Evolutionary conservation across 2,329 filamentous ascomycete genomes (phyloP), one percentile per base, ranked within the genome.

Genomic region (Juglanconis juglandina): DNA sequence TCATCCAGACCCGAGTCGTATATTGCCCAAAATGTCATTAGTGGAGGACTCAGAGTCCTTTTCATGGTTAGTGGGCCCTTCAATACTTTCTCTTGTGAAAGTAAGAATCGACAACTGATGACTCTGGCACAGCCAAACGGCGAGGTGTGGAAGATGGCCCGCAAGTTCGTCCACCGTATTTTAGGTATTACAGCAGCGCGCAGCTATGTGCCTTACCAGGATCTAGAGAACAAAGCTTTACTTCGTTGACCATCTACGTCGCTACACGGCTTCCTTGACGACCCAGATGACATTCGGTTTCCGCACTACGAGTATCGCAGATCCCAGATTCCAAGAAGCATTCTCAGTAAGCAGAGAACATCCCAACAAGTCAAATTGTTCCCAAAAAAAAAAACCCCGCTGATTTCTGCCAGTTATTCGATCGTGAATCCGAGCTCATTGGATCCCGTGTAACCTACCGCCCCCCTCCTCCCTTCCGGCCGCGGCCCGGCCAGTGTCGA

Each of bases 191-290:
- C 71, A 0, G 73, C 75, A 1, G 75, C 79, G 3, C 75, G 73
- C 56, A 70, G 71, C 8, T 87, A 86, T 60, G 74, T 84, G 2
- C 76, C 79, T 2, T 85, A 84, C 63, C 82, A 85, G 64, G 76
- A 80, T 52, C 72, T 85, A 3, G 82, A 86, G 67, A 82, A 79
- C 68, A 81, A 79, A 65, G 76, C 79, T 53, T 81, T 86, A 81
- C 70, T 83, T 79, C 49, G 56, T 75, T 4, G 67, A 78, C 10
- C 76, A 81, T 53, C 72, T 82, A 13, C 67, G 77, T 10, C 73
- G 79, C 35, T 84, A 80, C 62, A 75, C 77, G 2, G 79, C 76
- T 52, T 78, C 79, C 1, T 64, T 83, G 8, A 79, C 77, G 0
- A 81, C 79, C 0, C 75, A 76, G 3, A 81, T 83, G 73, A 71